Percentiles rank a stretch among this genome's conserved stretches.
Conservation (phyloP, 2,329 filamentous ascomycete genomes). For the Macrophomina phaseolina region DNA sequence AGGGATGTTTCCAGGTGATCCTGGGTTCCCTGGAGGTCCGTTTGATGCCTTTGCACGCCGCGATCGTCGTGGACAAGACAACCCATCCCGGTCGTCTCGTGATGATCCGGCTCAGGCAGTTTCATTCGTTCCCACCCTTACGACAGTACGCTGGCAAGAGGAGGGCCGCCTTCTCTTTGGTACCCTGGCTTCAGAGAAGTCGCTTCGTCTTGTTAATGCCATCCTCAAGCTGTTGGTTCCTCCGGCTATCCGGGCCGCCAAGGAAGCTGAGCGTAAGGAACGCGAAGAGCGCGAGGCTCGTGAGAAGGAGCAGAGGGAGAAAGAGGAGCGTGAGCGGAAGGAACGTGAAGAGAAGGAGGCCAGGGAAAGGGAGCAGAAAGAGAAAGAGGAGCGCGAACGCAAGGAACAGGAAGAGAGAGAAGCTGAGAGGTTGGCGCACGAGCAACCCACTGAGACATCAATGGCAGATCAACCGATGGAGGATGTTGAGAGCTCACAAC, state of each 20-base stretch:
- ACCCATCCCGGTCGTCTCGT: conserved; percentile 46
- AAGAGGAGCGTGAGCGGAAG: conserved; percentile 48
- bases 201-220: conserved; percentile 68
- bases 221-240: conserved; percentile 79
- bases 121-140: conserved; percentile 73
- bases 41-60: conserved; percentile 38
- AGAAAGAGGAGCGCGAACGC: conserved; percentile 38
- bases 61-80: conserved; percentile 40
- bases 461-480: conserved; percentile 69
- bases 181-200: conserved; percentile 69
- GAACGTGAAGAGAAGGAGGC: conserved; percentile 57
- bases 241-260: conserved; percentile 81
- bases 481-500: conserved; percentile 66
- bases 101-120: conserved; percentile 75
- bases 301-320: conserved; percentile 43
- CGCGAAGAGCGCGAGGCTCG: conserved; percentile 65
- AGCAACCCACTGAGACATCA: conserved; percentile 42
- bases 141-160: conserved; percentile 81
- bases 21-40: conserved; percentile 18
- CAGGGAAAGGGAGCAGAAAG: conserved; percentile 53
- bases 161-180: conserved; percentile 89
- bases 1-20: conserved; percentile 52
- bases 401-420: conserved; percentile 28
- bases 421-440: conserved; percentile 29
- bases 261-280: conserved; percentile 71